These are phyloP conservation scores for Cladosporium sp. DNA, from an alignment of 2,329 filamentous ascomycete genomes.

Conservation along the genomic window DNA sequence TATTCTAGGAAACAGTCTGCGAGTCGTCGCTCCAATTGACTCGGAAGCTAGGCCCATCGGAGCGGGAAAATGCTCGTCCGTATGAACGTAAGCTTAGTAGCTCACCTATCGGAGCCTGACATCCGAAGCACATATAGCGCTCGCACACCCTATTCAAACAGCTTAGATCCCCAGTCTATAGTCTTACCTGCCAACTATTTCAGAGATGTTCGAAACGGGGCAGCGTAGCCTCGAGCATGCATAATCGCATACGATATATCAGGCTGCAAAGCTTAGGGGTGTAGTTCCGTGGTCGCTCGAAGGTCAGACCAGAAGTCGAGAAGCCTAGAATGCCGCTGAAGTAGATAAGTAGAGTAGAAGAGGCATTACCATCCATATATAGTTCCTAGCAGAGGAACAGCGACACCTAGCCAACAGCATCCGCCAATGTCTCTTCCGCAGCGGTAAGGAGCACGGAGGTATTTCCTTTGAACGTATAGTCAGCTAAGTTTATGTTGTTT, in stretches of 20 bases:
- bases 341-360: too few species aligned
- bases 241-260: neutral
- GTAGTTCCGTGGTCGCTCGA: neutral
- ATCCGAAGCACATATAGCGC: neutral
- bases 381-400: too few species aligned
- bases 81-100: neutral
- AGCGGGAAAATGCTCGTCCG: neutral
- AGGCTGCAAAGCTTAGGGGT: neutral
- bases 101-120: neutral
- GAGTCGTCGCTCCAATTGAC: neutral
- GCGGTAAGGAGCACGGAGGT: too few species aligned
- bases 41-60: neutral
- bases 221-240: neutral
- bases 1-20: neutral
- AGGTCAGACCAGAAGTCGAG: neutral
- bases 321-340: conserved; percentile 13
- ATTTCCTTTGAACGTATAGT: too few species aligned
- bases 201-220: neutral
- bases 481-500: too few species aligned
- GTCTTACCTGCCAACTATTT: neutral
- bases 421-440: too few species aligned
- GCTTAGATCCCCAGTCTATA: neutral
- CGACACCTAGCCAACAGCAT: too few species aligned
- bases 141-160: neutral
- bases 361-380: too few species aligned